Evolutionary conservation across 305 asterid species (phyloP), one percentile per base, ranked within the genome.

Genomic region (Fraxinus sp.): DNA sequence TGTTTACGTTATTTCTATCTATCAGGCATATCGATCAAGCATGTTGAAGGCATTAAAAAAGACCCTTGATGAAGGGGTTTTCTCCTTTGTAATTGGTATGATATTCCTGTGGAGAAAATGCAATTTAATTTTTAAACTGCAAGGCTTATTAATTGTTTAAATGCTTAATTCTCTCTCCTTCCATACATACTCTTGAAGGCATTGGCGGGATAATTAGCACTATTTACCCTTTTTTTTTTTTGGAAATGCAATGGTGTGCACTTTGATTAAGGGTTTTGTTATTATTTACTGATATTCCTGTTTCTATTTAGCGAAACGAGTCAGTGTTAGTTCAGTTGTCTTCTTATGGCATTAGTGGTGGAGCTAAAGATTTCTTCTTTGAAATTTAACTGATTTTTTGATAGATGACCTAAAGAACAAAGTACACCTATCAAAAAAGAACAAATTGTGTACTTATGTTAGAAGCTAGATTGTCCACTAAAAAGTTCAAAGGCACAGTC

Each of bases 21-120:
- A 78, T 86, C 93, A 96, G 99, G 98, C 97, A 85, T 96, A 96
- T 87, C 94, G 99, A 81, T 86, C 97, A 85, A 96, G 98, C 94
- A 96, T 96, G 99, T 84, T 96, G 97, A 95, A 92, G 94, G 96
- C 99, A 77, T 96, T 96, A 83, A 96, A 90, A 82, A 96, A 93
- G 97, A 93, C 98, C 92, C 97, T 95, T 82, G 98, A 92, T 88
- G 99, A 93, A 80, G 98, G 99, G 88, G 90, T 84, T 86, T 96
- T 93, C 92, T 92, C 97, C 89, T 95, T 96, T 86, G 90, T 96
- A 87, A 96, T 96, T 84, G 98, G 98, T 96, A 96, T 88, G 97
- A 80, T 78, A 80, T 86, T 83, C 83, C 77, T 83, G 84, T 77
- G 81, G 81, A 75, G 82, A 77, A 86, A 81, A 80, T 77, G 22